Base-by-base conservation (phyloP, 1,139 yeast genomes). In the Hemisphaericaspora subhashii region DNA sequence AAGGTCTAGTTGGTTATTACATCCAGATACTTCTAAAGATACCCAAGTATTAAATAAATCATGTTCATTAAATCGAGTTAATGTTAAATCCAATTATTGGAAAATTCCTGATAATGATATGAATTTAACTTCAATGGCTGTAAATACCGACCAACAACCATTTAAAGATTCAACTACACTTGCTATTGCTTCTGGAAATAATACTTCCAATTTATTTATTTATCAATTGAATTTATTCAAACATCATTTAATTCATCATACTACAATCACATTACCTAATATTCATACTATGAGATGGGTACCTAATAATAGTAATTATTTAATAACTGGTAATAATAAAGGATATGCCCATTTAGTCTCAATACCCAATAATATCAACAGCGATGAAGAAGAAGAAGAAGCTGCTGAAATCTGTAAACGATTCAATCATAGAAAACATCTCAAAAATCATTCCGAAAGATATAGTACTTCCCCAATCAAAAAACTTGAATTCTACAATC, bases 391-490 rank as follows among this genome's bases (percentile, higher is more conserved):
- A 9, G 68, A 64, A 12, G 67, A 67, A 22, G 73, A 58, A 30
- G 73, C 79, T 23, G 95, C 95, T 0, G 88, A 81, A 55, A 83
- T 86, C 14, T 65, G 83, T 47, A 83, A 83, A 57, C 66, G 92
- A 33, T 86, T 83, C 61, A 84, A 85, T 58, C 95, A 86, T 60
- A 64, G 75, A 37, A 80, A 81, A 47, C 87, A 83, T 51, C 54
- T 82, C 26, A 63, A 58, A 37, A 46, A 40, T 20, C 57, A 65
- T 45, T 47, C 55, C 20, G 53, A 63, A 14, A 55, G 60, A 5
- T 55, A 54, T 15, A 51, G 54, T 28, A 40, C 39, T 38, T 41
- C 55, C n/a, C 54, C 53, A 33, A 55, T 66, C 24, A 47, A 58
- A 17, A 60, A 62, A 39, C 48, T 71, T 43, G 58, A 58, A 3